Evolutionary conservation across 768 basidiomycete genomes (phyloP), one percentile per base, ranked within the genome.

Genomic region (Auriscalpium orientale): DNA sequence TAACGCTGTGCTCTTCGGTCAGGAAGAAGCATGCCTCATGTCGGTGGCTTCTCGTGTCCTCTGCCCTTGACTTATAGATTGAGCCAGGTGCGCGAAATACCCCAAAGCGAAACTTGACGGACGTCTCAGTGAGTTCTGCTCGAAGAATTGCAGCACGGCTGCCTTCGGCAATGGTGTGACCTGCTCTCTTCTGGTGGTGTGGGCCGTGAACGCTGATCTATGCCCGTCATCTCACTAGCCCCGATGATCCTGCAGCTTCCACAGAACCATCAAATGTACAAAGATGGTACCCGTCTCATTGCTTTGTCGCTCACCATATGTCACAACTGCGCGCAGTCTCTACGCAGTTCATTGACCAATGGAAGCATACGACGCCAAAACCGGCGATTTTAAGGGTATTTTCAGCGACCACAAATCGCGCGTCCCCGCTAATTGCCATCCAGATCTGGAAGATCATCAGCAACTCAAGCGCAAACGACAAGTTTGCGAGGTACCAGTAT

Each of bases 381-480:
- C 62, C 60, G 22, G 18, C 49, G 7, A 54, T 65, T 22, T 9
- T 59, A 37, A 65, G 54, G 52, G 65, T 54, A 28, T 10, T 22
- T n/a, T 18, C 12, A 36, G 11, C 8, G 46, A 56, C 35, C 7
- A 21, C 18, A 46, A 28, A 4, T 2, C 5, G 22, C 22, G 28
- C 28, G 28, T 28, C 28, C 7, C 28, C 28, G 28, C 28, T 28
- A 2, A 28, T 4, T 5, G 28, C n/a, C 28, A 28, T 28, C 28
- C 7, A 67, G 66, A 46, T 67, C 20, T 67, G 65, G 65, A 67
- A 58, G 53, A 56, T 66, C 7, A 65, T 51, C 22, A 49, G 56
- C 4, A 36, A 44, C 10, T 50, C 38, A n/a, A 28, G 55, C 15
- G 47, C 62, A 33, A 46, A 36, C 28, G 59, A 64, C 38, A 40